phyloP scores from a whole-genome alignment of 108 stramenopile species.

The Nitzschia inconspicua region DNA sequence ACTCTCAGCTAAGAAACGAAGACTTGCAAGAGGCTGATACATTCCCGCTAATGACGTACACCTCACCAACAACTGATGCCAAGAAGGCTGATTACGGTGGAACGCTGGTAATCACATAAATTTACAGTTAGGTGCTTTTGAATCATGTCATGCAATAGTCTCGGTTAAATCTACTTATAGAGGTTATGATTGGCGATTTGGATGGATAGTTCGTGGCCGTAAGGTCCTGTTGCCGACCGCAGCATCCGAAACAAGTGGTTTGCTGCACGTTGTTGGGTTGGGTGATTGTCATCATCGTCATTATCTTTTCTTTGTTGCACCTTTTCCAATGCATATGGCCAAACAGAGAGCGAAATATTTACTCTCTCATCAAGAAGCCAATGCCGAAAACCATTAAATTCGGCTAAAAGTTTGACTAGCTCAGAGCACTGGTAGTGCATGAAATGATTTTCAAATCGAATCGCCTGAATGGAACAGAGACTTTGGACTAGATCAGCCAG shows the following conservation, averaged over 20 bases:
- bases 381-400: not conserved
- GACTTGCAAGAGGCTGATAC: not conserved
- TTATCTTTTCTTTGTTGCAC: constrained; percentile 5
- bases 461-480: not conserved
- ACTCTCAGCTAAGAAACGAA: constrained; percentile 27
- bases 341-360: constrained; percentile 9
- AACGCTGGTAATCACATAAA: no score
- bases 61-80: no score
- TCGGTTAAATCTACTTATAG: no score
- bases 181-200: no score
- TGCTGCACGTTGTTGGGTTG: not conserved
- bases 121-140: no score
- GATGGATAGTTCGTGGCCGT: constrained; percentile 12
- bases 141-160: no score
- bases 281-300: not conserved
- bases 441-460: constrained; percentile 18
- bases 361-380: not conserved
- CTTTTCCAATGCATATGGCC: constrained; percentile 5
- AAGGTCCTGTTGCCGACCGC: constrained; percentile 7
- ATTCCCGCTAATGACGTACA: not conserved
- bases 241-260: constrained; percentile 18
- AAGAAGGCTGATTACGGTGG: no score
- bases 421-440: constrained; percentile 11
- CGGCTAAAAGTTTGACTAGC: not conserved
- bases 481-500: not conserved